Conservation (phyloP, 2,329 filamentous ascomycete species). For the Cryphonectria carpinicola region DNA sequence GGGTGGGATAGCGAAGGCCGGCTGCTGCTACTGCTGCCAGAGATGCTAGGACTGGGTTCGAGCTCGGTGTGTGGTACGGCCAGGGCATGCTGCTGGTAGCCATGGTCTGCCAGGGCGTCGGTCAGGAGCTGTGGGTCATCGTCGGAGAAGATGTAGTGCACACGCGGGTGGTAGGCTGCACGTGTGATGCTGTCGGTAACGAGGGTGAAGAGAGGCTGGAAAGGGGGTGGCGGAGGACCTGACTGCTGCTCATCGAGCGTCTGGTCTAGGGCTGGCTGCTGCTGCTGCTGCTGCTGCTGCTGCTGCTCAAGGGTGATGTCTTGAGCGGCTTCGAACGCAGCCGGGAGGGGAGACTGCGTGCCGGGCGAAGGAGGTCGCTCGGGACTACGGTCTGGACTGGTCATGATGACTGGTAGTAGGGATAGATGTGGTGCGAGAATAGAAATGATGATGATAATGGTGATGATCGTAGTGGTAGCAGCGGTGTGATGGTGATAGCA, state of each 20-base stretch:
- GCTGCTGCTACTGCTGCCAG: constrained; percentile 11
- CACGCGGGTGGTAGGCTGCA: constrained; percentile 79
- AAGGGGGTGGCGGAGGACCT: constrained; percentile 45
- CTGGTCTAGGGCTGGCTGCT: constrained; percentile 27
- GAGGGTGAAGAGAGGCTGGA: constrained; percentile 84
- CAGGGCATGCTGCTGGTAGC: constrained; percentile 31
- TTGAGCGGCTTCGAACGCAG: not conserved
- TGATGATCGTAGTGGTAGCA: not conserved
- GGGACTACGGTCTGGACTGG: constrained; percentile 12
- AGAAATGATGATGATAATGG: not conserved
- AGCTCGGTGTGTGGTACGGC: constrained; percentile 26
- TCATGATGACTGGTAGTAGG: constrained; percentile 18
- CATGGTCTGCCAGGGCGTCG: constrained; percentile 59
- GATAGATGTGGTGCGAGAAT: not conserved
- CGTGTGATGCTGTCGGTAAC: constrained; percentile 75
- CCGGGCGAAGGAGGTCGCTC: constrained; percentile 15
- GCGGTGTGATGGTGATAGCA: not conserved
- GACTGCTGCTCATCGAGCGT: constrained; percentile 29
- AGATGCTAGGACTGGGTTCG: constrained; percentile 37
- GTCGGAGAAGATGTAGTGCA: constrained; percentile 93
- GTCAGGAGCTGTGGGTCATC: constrained; percentile 82
- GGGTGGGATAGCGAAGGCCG: not conserved
- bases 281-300: constrained; percentile 17
- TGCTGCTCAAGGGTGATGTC: constrained; percentile 11
- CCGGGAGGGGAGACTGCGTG: not conserved